Base-by-base conservation (phyloP, 768 basidiomycete species). In the Lanmaoa rubissima region DNA sequence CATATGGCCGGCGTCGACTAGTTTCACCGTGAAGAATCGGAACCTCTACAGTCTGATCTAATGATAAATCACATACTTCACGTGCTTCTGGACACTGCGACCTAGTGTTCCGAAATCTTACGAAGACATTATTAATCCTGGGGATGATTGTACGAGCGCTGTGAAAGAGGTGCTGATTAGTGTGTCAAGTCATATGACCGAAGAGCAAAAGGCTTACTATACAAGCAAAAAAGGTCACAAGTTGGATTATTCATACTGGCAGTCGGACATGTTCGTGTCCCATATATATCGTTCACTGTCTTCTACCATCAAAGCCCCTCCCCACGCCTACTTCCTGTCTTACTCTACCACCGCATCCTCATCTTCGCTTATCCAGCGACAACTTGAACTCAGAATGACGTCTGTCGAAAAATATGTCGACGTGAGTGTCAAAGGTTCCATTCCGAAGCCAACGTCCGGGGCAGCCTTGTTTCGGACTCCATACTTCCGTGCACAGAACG, bases 341-440 rank as follows among this genome's bases (percentile, higher is more conserved):
- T 49, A 39, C 1, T 51, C 55, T 51, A 65, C 74, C 14, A 63
- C 71, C 34, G 61, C 69, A n/a, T 71, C 67, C 36, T 72, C 74
- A 14, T 68, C 71, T 34, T 63, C 61, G 19, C 57, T 51, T 24
- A 19, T 52, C 28, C 57, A 56, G n/a, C 55, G n/a, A 45, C 63
- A 41, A 28, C 21, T 2, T 24, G 21, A 24, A 24, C 38, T 24
- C 59, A 55, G 51, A 19, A 60, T 61, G 61, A 61, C 74, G 57
- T 58, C 76, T 9, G 56, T 62, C 49, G 66, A 74, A 59, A 62
- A 77, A 42, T 67, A 72, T 59, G 77, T 81, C 46, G 76, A 79
- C 38, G 79, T 79, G 47, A 17, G 76, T 54, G 9, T 32, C 17
- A 31, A n/a, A 24, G 2, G 28, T 28, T 24, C 14, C 7, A n/a